phyloP scores from a whole-genome alignment of 345 rosid species.

The Pistacia integerrima region DNA sequence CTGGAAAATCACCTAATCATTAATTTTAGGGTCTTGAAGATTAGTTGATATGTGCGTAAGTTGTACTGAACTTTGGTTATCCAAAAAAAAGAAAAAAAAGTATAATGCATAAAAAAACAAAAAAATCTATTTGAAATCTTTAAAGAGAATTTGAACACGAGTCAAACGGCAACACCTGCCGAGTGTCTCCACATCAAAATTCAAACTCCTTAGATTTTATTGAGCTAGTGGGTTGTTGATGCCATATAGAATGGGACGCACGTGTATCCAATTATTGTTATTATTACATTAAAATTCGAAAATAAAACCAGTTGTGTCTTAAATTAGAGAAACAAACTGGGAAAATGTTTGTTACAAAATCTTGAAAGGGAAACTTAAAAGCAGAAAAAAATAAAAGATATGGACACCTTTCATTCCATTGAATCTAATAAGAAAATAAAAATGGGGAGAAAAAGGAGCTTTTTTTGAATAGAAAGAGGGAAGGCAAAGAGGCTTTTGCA shows the following conservation, averaged over 20 bases:
- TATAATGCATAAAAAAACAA: too few species aligned
- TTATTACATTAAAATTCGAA: conserved; percentile 17
- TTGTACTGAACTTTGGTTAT: too few species aligned
- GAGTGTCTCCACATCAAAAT: conserved; percentile 15
- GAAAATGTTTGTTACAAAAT: conserved; percentile 23
- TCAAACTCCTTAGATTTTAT: conserved; percentile 20
- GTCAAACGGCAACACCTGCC: conserved; percentile 13
- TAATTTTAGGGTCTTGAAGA: too few species aligned
- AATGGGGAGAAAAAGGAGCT: conserved; percentile 17
- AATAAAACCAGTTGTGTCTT: conserved; percentile 32
- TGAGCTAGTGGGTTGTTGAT: conserved; percentile 31
- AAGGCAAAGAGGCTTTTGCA: conserved; percentile 53
- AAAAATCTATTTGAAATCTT: too few species aligned
- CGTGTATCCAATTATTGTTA: conserved; percentile 36
- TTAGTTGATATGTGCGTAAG: too few species aligned
- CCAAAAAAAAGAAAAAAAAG: too few species aligned
- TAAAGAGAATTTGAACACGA: neutral
- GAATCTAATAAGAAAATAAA: conserved; percentile 26
- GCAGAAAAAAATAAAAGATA: conserved; percentile 8
- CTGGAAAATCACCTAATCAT: too few species aligned
- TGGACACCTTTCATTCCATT: conserved; percentile 21
- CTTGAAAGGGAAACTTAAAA: conserved; percentile 18
- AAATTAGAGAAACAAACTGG: conserved; percentile 26
- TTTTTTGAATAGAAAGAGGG: conserved; percentile 38
- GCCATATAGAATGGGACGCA: conserved; percentile 28